A percentile compares a stretch with the other conserved stretches of the same genome.
Evolutionary conservation across 2,329 filamentous ascomycete species (phyloP).

Genomic region (Rhexocercosporidium sp.): DNA sequence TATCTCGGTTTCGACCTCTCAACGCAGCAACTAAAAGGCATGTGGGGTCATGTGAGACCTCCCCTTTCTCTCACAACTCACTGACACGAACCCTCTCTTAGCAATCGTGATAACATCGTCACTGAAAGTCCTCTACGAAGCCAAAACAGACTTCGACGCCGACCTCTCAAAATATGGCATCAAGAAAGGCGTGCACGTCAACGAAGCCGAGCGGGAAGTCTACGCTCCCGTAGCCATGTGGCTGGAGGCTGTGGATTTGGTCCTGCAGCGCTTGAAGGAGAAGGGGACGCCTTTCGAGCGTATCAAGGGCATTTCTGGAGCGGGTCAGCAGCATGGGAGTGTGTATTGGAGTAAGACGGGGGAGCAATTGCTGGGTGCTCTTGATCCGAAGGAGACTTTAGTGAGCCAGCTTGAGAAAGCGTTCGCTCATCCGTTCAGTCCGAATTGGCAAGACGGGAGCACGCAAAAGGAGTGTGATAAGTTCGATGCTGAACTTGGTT

Average conservation of each 20-base stretch:
- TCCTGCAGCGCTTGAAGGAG: slow-evolving; percentile 73
- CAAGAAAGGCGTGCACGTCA: slow-evolving; percentile 85
- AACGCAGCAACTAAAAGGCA: slow-evolving; percentile 94
- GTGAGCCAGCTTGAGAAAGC: slow-evolving; percentile 73
- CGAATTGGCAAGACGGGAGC: slow-evolving; percentile 98
- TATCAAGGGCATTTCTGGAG: slow-evolving; percentile 84
- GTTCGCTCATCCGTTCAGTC: slow-evolving; percentile 85
- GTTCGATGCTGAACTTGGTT: slow-evolving; percentile 77
- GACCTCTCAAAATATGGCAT: slow-evolving; percentile 81
- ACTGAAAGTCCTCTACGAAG: slow-evolving; percentile 79
- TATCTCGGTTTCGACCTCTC: slow-evolving; percentile 96
- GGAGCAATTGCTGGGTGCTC: slow-evolving; percentile 62
- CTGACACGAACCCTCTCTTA: slow-evolving; percentile 44
- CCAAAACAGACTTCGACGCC: slow-evolving; percentile 93
- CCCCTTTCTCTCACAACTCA: slow-evolving; percentile 6
- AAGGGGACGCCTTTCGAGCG: slow-evolving; percentile 74
- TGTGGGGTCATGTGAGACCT: slow-evolving; percentile 53
- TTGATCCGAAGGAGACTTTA: slow-evolving; percentile 67
- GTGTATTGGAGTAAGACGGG: slow-evolving; percentile 86
- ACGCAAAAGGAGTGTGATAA: slow-evolving; percentile 90
- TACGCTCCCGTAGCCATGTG: slow-evolving; percentile 93
- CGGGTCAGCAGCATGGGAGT: slow-evolving; percentile 96
- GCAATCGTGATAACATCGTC: slow-evolving; percentile 84
- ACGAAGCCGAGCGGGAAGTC: slow-evolving; percentile 83
- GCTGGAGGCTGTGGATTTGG: slow-evolving; percentile 89